Evolutionary conservation across 2,329 filamentous ascomycete genomes (phyloP).

Genomic region (Neurospora sp.): DNA sequence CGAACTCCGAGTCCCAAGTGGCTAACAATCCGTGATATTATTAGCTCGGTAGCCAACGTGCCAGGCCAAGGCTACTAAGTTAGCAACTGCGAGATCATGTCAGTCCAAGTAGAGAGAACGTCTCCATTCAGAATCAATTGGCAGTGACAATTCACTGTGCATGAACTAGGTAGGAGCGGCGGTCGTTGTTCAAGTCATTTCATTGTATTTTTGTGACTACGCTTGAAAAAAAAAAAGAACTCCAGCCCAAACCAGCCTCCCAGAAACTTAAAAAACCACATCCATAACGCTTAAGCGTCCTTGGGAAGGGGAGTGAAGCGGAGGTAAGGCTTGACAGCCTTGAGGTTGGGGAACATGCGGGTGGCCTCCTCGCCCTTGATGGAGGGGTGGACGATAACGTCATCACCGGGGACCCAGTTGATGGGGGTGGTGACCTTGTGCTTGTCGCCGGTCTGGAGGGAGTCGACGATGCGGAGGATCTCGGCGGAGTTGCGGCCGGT

Average conservation of each 20-base stretch:
- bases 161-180: not conserved
- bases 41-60: not conserved
- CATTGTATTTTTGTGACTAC: not conserved
- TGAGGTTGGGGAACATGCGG: slow-evolving; percentile 74
- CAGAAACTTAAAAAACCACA: not conserved
- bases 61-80: not conserved
- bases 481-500: slow-evolving; percentile 77
- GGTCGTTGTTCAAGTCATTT: not conserved
- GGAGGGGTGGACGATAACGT: slow-evolving; percentile 81
- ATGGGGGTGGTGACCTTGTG: slow-evolving; percentile 82
- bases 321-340: slow-evolving; percentile 61
- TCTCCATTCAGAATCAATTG: not conserved
- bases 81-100: not conserved
- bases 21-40: not conserved
- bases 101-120: not conserved
- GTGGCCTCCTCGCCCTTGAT: slow-evolving; percentile 78
- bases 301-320: slow-evolving; percentile 60
- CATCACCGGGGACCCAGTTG: slow-evolving; percentile 80
- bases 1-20: not conserved
- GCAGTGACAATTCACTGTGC: not conserved
- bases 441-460: slow-evolving; percentile 75
- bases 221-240: not conserved
- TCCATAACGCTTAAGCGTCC: slow-evolving; percentile 26
- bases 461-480: slow-evolving; percentile 70
- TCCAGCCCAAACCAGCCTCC: not conserved